Evolutionary conservation across 2,329 filamentous ascomycete genomes (phyloP), one percentile per base, ranked within the genome.

Genomic region (Juglanconis oblonga): DNA sequence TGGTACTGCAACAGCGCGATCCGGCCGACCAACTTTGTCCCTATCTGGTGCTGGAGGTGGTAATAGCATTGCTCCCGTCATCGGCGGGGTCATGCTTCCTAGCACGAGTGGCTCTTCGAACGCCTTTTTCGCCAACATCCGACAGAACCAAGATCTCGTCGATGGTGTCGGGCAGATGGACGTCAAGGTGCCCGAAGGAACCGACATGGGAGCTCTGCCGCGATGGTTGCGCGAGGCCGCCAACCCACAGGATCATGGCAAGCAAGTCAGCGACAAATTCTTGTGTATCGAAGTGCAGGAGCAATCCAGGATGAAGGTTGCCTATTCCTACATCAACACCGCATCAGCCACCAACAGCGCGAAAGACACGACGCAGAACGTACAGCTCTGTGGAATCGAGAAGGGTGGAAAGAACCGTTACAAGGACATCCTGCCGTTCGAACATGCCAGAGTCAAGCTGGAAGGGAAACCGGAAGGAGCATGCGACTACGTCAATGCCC

Each of bases 341-440:
- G 66, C 73, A 69, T 75, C 1, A 71, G 77, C 62, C 61, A 17
- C 61, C 55, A 48, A 52, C 66, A 8, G 65, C 66, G 9, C 65
- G 61, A 40, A 64, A 59, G 14, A 65, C 61, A 31, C 66, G 0
- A 62, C 62, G 66, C 59, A 58, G 4, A 65, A 75, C 29, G 84
- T 96, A 7, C 89, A 91, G 67, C 86, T 99, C 55, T 95, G 91
- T 0, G 95, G 95, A 7, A 90, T 99, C 35, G 95, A 99, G 69
- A 95, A 97, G 73, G 95, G 95, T 7, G 86, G 82, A 17, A 98
- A 98, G 78, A 99, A 99, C 68, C 86, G 95, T 8, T 99, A 99
- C 78, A 98, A 97, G 77, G 96, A 97, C 67, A 97, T 98, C 58
- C 88, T 96, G 76, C 95, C 95, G 0, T 99, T 96, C 71, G 94